A percentile compares a stretch with the other conserved stretches of the same genome.
Evolutionary conservation across 2,329 filamentous ascomycete species (phyloP).

Genomic region (Diaporthe humulicola): DNA sequence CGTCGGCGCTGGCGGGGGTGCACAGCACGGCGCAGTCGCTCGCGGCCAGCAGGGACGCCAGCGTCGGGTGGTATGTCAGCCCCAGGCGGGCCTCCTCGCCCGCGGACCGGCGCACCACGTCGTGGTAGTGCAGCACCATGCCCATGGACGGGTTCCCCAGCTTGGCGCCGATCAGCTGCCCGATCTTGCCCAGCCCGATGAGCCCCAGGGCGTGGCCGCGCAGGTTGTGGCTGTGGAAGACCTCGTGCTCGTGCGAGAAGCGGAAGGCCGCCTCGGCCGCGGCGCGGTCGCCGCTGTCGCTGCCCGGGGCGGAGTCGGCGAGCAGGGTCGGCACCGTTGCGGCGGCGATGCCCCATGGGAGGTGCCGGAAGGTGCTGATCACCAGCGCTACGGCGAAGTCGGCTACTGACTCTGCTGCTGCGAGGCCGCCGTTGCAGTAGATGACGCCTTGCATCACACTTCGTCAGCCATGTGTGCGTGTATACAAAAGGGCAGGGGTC

Average conservation of each 20-base stretch:
- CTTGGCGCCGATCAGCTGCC: slow-evolving; percentile 73
- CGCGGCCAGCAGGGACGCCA: slow-evolving; percentile 64
- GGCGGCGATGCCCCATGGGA: slow-evolving; percentile 73
- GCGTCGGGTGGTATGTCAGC: slow-evolving; percentile 63
- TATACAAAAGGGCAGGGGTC: background rate
- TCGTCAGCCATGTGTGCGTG: background rate
- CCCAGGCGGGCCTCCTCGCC: slow-evolving; percentile 55
- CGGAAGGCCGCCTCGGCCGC: slow-evolving; percentile 56
- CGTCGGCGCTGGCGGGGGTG: slow-evolving; percentile 64
- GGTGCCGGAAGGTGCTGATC: slow-evolving; percentile 76
- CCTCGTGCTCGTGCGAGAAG: slow-evolving; percentile 71
- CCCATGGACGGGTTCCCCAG: slow-evolving; percentile 66
- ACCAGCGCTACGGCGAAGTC: slow-evolving; percentile 79
- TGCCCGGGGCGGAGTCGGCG: background rate
- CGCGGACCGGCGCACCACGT: slow-evolving; percentile 64
- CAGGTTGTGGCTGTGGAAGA: slow-evolving; percentile 73
- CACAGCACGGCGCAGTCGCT: slow-evolving; percentile 75
- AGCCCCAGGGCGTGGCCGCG: slow-evolving; percentile 73
- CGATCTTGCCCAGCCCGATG: slow-evolving; percentile 78
- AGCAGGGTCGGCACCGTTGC: slow-evolving; percentile 57
- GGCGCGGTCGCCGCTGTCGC: slow-evolving; percentile 44
- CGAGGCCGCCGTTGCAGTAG: slow-evolving; percentile 80
- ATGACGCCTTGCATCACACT: slow-evolving; percentile 63
- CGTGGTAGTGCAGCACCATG: slow-evolving; percentile 76
- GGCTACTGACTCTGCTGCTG: slow-evolving; percentile 79